phyloP scores from a whole-genome alignment of 352 stramenopile genomes.

The Phytopythium litorale region DNA sequence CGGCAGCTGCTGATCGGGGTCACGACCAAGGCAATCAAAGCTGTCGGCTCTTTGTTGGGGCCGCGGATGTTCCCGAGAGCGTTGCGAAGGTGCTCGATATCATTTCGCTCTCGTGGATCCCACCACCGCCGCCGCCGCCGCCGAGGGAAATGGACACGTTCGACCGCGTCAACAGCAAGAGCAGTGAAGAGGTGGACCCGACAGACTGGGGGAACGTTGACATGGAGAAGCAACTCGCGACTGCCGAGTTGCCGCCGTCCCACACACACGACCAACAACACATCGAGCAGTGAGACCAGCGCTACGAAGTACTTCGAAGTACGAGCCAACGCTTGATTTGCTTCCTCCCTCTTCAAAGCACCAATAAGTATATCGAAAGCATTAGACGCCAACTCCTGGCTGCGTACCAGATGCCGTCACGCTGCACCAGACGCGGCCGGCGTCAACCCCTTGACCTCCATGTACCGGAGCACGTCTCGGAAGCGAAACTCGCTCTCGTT shows the following conservation, averaged over 20 bases:
- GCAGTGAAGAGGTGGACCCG: background rate
- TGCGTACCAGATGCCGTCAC: background rate
- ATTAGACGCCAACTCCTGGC: background rate
- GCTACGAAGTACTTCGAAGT: background rate
- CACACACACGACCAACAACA: background rate
- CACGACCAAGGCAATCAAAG: background rate
- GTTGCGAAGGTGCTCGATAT: background rate
- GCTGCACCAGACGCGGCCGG: background rate
- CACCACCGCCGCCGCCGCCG: background rate
- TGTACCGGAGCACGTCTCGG: slow-evolving; percentile 77
- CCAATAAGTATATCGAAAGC: slow-evolving; percentile 1
- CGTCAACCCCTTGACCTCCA: slow-evolving; percentile 28
- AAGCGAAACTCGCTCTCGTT: slow-evolving; percentile 84
- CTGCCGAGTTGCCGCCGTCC: background rate
- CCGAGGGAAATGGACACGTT: background rate
- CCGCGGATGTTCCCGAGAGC: background rate
- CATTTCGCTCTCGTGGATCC: background rate
- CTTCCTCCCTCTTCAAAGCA: background rate
- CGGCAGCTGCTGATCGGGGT: background rate
- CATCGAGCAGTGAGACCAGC: background rate
- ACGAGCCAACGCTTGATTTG: background rate
- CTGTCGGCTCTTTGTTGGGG: background rate
- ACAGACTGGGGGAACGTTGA: background rate
- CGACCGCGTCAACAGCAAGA: background rate
- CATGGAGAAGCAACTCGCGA: background rate